These are phyloP conservation scores for Alternaria rosae DNA, from an alignment of 2,329 filamentous ascomycete species.

Conservation along the genomic window DNA sequence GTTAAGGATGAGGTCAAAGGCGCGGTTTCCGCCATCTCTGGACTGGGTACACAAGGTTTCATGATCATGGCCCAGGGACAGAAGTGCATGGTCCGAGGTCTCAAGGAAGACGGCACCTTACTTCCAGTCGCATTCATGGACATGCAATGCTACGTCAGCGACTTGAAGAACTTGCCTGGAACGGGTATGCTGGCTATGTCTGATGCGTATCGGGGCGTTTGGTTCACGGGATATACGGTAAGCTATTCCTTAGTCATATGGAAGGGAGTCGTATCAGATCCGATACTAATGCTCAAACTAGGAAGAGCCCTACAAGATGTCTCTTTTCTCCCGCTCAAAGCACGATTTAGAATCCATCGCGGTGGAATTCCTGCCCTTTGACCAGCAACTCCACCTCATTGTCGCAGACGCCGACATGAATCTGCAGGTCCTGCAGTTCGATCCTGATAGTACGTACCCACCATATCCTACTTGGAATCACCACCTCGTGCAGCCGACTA, in stretches of 20 bases:
- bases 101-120: slow-evolving; percentile 93
- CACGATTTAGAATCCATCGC: slow-evolving; percentile 79
- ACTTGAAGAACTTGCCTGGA: slow-evolving; percentile 81
- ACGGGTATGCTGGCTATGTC: slow-evolving; percentile 88
- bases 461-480: too few species aligned
- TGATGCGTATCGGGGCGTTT: slow-evolving; percentile 91
- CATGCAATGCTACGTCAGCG: slow-evolving; percentile 90
- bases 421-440: slow-evolving; percentile 88
- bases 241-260: slow-evolving; percentile 20
- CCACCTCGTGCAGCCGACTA: too few species aligned
- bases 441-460: slow-evolving; percentile 91
- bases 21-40: slow-evolving; percentile 84
- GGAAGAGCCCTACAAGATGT: slow-evolving; percentile 96
- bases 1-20: slow-evolving; percentile 92
- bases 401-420: slow-evolving; percentile 85
- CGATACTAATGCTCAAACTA: slow-evolving; percentile 36
- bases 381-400: slow-evolving; percentile 81
- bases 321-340: slow-evolving; percentile 86
- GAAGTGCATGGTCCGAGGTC: slow-evolving; percentile 94
- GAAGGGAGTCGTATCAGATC: rapidly evolving
- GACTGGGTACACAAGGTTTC: slow-evolving; percentile 85
- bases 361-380: slow-evolving; percentile 88
- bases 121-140: slow-evolving; percentile 97
- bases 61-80: slow-evolving; percentile 92
- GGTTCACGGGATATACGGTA: slow-evolving; percentile 92